Evolutionary conservation across 1,284 basidiomycete genomes (phyloP).

Genomic region (Mycosarcoma maydis): DNA sequence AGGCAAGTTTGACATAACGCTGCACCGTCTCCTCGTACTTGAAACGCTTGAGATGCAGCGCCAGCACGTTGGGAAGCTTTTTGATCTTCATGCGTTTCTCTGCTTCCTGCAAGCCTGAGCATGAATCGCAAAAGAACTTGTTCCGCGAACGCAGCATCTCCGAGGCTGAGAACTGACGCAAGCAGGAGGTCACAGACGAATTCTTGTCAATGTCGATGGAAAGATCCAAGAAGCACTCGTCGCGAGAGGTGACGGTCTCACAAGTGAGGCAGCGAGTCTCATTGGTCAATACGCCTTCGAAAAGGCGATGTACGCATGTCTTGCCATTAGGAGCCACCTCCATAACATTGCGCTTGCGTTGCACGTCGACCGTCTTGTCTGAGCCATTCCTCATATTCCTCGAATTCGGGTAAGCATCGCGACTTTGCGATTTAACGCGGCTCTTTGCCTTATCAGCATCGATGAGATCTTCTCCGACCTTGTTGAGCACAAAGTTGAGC

Average conservation of each 20-base stretch:
- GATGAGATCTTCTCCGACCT: constrained; percentile 90
- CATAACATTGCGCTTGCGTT: constrained; percentile 61
- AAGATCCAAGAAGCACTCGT: constrained; percentile 94
- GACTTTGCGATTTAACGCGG: constrained; percentile 42
- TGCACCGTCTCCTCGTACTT: constrained; percentile 91
- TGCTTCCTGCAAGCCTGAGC: constrained; percentile 94
- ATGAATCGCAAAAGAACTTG: constrained; percentile 98
- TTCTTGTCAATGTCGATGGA: constrained; percentile 99
- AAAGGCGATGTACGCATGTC: constrained; percentile 89
- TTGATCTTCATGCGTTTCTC: constrained; percentile 99
- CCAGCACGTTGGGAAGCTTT: constrained; percentile 89
- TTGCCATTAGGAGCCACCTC: constrained; percentile 68
- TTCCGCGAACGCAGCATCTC: constrained; percentile 98
- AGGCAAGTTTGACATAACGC: constrained; percentile 90
- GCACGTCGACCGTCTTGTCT: constrained; percentile 24
- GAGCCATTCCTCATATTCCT: constrained; percentile 11
- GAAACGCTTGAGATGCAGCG: constrained; percentile 95
- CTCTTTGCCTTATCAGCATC: constrained; percentile 64
- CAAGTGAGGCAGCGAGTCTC: constrained; percentile 97
- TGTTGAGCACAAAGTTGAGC: constrained; percentile 91
- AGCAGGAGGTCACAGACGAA: constrained; percentile 90
- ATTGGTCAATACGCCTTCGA: constrained; percentile 91
- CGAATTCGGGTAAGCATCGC: constrained; percentile 30
- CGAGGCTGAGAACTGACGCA: constrained; percentile 93
- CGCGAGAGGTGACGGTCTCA: constrained; percentile 87